A percentile compares a stretch with the other conserved stretches of the same genome.
Evolutionary conservation across 202 grass and related monocot species (phyloP).

Genomic region (Zoysia matrella): DNA sequence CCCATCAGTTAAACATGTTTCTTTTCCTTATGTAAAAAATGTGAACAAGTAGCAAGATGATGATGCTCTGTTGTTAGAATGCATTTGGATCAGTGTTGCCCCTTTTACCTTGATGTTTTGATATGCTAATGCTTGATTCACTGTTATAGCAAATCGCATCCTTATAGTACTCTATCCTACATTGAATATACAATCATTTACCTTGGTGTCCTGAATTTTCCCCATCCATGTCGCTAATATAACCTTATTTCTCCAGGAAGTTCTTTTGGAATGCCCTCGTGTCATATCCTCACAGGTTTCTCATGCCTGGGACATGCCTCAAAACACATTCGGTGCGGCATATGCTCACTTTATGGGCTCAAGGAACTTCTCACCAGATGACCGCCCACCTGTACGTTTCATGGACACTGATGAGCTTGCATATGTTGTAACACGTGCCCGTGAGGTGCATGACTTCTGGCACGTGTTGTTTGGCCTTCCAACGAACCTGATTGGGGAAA

Average conservation of each 20-base stretch:
- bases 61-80: slow-evolving; percentile 11
- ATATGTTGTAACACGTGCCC: slow-evolving; percentile 75
- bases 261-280: slow-evolving; percentile 76
- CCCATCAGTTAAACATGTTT: background rate
- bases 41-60: background rate
- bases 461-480: slow-evolving; percentile 90
- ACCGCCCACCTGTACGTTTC: slow-evolving; percentile 87
- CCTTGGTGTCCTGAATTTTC: background rate
- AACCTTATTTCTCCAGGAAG: slow-evolving; percentile 59
- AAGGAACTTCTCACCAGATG: slow-evolving; percentile 94
- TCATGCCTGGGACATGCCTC: slow-evolving; percentile 80
- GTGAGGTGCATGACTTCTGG: slow-evolving; percentile 96
- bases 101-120: slow-evolving; percentile 11
- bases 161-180: background rate
- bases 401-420: slow-evolving; percentile 90
- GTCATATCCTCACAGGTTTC: slow-evolving; percentile 84
- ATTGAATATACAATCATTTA: background rate
- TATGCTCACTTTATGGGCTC: slow-evolving; percentile 98
- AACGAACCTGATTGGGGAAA: slow-evolving; percentile 88
- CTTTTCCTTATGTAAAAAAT: background rate
- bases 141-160: background rate
- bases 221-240: background rate
- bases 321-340: slow-evolving; percentile 87
- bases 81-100: background rate
- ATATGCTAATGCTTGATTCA: background rate